Evolutionary conservation across 176 grass and related monocot species (phyloP), one percentile per base, ranked within the genome.

Genomic region (Zea luxurians): DNA sequence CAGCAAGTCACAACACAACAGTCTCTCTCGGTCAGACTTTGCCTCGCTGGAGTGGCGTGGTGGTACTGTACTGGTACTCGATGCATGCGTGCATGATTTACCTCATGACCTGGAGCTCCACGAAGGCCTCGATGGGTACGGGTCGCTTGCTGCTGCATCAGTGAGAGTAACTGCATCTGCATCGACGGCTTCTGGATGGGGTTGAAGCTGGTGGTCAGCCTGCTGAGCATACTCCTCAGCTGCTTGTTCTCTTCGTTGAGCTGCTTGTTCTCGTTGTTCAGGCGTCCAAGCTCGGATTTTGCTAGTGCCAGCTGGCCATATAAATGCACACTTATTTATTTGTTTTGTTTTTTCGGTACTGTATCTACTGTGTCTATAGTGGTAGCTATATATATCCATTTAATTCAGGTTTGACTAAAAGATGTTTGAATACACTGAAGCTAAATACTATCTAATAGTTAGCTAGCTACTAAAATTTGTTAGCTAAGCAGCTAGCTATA

Each of bases 181-280:
- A 77, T 78, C 10, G 27, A 27, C 27, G 27, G 27, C 27, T 27
- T 27, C 27, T 90, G 82, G 43, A 92, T 87, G 15, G 80, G n/a
- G 54, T 74, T 82, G 83, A 82, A 93, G 37, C 74, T 92, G 7
- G 82, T 73, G 68, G 78, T 90, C 60, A 88, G 65, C 13, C 66
- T 82, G 69, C 2, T 77, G 10, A 97, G 83, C 77, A 78, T 52
- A 9, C 27, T 27, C 27, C 27, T 27, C 27, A 27, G 27, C 27
- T 27, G 27, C 27, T 27, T 27, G 27, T 27, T 27, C 27, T 27
- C 27, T 27, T 27, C 27, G 27, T 27, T 27, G 27, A 27, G 27
- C 27, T 27, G 70, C 61, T 92, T 84, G 78, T 90, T 97, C 87
- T 94, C 94, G 55, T 97, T 91, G 13, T 74, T 92, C 59, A 94